Percentiles rank a stretch among this genome's conserved stretches.
Conservation (phyloP, 768 basidiomycete genomes). For the Phanerochaete sordida region DNA sequence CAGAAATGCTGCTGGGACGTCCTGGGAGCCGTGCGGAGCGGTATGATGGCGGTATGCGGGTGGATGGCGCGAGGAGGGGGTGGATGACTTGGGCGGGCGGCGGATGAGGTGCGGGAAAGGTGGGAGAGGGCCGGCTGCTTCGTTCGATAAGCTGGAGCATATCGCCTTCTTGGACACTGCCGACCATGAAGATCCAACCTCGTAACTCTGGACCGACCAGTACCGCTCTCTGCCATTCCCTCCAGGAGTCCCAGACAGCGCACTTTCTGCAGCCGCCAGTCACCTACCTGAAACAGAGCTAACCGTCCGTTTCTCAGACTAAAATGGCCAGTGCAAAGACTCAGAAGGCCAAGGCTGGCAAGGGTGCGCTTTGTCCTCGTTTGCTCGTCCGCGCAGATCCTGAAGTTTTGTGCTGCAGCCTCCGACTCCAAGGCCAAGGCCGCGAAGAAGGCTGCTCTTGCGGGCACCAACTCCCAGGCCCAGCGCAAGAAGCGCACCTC, state of each 20-base stretch:
- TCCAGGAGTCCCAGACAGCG: too few species aligned
- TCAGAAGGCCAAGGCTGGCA: slow-evolving; percentile 58
- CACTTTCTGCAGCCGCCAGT: too few species aligned
- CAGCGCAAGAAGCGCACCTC: slow-evolving; percentile 79
- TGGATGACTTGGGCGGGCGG: slow-evolving; percentile 17
- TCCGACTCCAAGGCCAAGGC: slow-evolving; percentile 73
- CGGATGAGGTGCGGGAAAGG: slow-evolving; percentile 16
- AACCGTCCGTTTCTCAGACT: not conserved
- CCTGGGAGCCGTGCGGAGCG: not conserved
- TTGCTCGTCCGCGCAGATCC: not conserved
- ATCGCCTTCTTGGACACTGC: too few species aligned
- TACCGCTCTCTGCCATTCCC: too few species aligned
- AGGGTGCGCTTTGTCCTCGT: slow-evolving; percentile 29
- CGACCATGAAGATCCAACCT: too few species aligned
- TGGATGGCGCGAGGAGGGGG: slow-evolving; percentile 19
- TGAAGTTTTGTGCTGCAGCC: slow-evolving; percentile 12
- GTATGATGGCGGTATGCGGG: slow-evolving; percentile 5
- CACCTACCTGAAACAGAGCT: not conserved
- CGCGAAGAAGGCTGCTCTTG: slow-evolving; percentile 95
- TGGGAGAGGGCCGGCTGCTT: too few species aligned
- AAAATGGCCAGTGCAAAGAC: slow-evolving; percentile 70
- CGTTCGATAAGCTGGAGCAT: not conserved
- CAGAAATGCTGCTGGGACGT: slow-evolving; percentile 4
- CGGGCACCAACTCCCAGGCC: slow-evolving; percentile 74
- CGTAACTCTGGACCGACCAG: too few species aligned